Evolutionary conservation across 176 grass and related monocot genomes (phyloP).

Genomic region (Puya raimondii): DNA sequence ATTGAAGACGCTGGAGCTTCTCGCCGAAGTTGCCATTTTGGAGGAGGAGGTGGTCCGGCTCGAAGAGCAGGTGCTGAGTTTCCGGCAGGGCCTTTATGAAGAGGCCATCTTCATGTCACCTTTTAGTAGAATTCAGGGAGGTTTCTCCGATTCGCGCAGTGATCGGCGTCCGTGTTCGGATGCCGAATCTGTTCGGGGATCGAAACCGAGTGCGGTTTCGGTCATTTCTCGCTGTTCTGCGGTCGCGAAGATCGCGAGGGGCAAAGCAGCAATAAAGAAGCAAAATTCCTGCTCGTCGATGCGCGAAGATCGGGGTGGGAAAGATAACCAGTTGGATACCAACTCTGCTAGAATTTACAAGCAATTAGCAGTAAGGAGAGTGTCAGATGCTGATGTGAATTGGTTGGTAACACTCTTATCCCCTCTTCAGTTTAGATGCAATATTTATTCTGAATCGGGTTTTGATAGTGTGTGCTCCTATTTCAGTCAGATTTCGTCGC

Average conservation of each 20-base stretch:
- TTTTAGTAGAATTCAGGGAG: constrained; percentile 22
- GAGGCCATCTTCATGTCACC: constrained; percentile 75
- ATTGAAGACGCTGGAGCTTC: constrained; percentile 66
- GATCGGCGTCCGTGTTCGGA: not conserved
- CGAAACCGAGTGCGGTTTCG: constrained; percentile 16
- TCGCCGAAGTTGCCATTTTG: constrained; percentile 91
- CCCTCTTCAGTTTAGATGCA: not conserved
- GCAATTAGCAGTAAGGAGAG: constrained; percentile 28
- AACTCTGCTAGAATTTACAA: constrained; percentile 33
- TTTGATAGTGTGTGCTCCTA: not conserved
- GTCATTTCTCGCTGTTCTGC: constrained; percentile 10
- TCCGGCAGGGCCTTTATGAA: constrained; percentile 87
- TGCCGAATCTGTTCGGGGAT: not conserved
- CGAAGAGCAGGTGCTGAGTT: constrained; percentile 94
- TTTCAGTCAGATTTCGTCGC: not conserved
- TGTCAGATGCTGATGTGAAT: constrained; percentile 33
- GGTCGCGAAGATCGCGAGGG: not conserved
- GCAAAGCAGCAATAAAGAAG: constrained; percentile 36
- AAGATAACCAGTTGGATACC: constrained; percentile 65
- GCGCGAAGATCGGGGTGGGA: constrained; percentile 30
- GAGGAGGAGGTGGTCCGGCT: constrained; percentile 91
- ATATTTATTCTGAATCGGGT: not conserved
- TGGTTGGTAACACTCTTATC: not conserved
- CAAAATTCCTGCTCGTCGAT: not conserved
- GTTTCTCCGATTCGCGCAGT: not conserved